Evolutionary conservation across 495 filamentous ascomycete genomes (phyloP), one percentile per base, ranked within the genome.

Genomic region (Penicillium roqueforti): DNA sequence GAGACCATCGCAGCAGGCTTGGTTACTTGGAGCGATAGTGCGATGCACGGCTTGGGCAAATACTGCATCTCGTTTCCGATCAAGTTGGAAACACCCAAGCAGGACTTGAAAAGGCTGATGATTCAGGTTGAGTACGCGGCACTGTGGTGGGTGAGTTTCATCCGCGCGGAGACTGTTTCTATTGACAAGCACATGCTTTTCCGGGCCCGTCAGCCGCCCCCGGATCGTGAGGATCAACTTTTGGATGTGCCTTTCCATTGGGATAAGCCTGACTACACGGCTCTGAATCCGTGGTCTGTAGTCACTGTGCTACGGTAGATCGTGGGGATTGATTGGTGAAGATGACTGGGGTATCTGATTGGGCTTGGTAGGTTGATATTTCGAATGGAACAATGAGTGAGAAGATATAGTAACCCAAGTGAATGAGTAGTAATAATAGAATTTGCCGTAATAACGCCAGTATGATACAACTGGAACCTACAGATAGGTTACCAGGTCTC

Each of bases 401-500:
- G 25, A 16, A n/a, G 25, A 28, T 2, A 16, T 9, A 11, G 47
- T 13, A 26, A 1, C 32, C 14, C n/a, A 37, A 18, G 31, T 38
- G 38, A 16, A 34, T 47, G 29, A 26, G 32, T 38, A 49, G 47
- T 7, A 38, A 19, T 10, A 16, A 23, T 37, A 32, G 4, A 38
- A 25, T 38, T 13, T 42, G 23, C 18, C 28, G 32, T 13, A 34
- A 14, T 32, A 42, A 43, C 49, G 29, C 26, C 49, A 28, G 47
- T 51, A 51, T 51, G 19, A 32, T 51, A 51, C 48, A 51, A 32
- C 14, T 29, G 16, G n/a, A 1, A 29, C 8, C 3, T 26, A 28
- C 0, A 11, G 3, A 29, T 13, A 19, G 6, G 7, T 26, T 7
- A 26, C 13, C 5, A 29, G n/a, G 28, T n/a, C 4, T 45, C 4